Evolutionary conservation across 2,329 filamentous ascomycete species (phyloP).

Genomic region (Trichoderma citrinoviride): DNA sequence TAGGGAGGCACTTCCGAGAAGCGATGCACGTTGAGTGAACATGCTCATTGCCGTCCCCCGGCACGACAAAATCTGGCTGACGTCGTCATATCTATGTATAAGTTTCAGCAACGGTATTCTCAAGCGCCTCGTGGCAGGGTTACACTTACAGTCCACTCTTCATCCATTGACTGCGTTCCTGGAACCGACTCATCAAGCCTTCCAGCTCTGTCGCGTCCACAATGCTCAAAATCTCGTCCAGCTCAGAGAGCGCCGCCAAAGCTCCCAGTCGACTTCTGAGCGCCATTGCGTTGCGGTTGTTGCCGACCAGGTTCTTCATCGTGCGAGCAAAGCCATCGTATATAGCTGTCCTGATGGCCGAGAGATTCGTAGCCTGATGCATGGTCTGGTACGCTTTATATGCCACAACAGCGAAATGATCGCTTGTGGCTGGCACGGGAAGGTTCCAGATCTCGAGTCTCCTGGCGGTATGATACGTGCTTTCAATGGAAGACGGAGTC

Average conservation of each 20-base stretch:
- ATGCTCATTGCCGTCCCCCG: conserved; percentile 80
- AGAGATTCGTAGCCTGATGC: conserved; percentile 60
- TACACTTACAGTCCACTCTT: conserved; percentile 67
- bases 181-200: conserved; percentile 61
- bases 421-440: conserved; percentile 62
- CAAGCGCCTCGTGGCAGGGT: background rate
- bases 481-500: conserved; percentile 61
- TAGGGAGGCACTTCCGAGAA: conserved; percentile 61
- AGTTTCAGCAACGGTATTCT: conserved; percentile 21
- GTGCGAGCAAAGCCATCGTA: conserved; percentile 61
- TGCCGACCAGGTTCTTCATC: conserved; percentile 55
- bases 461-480: conserved; percentile 74
- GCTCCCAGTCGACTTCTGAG: conserved; percentile 58
- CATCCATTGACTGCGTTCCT: conserved; percentile 72
- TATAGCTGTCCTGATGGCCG: conserved; percentile 54
- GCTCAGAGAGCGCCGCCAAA: conserved; percentile 73
- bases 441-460: conserved; percentile 91
- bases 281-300: conserved; percentile 48
- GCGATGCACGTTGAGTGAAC: conserved; percentile 65
- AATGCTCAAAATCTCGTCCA: conserved; percentile 72
- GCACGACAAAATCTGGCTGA: conserved; percentile 76
- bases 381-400: conserved; percentile 82
- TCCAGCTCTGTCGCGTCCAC: conserved; percentile 59
- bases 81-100: conserved; percentile 63
- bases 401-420: conserved; percentile 64